Conservation (phyloP, 2,329 filamentous ascomycete species). For the Neonectria magnoliae region DNA sequence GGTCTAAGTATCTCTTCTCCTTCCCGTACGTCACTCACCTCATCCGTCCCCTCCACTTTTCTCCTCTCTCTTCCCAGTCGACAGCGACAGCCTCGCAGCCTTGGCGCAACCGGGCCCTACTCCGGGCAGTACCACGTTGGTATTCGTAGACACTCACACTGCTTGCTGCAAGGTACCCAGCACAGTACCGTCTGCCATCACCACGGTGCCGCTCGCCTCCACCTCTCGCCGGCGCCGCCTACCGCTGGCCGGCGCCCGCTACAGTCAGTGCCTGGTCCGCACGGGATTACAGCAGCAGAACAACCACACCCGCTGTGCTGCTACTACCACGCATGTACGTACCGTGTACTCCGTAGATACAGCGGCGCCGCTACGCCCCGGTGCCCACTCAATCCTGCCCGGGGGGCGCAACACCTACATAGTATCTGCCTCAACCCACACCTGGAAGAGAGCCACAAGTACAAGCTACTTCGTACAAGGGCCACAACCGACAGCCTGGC, state of each 20-base stretch:
- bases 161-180: not conserved
- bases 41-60: not conserved
- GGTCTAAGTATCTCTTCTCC: not conserved
- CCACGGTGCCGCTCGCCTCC: constrained; percentile 24
- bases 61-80: not conserved
- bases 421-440: constrained; percentile 10
- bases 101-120: not conserved
- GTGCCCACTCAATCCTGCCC: constrained; percentile 18
- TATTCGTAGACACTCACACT: not conserved
- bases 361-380: constrained; percentile 23
- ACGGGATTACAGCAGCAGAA: constrained; percentile 9
- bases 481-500: constrained; percentile 22
- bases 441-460: too few species aligned
- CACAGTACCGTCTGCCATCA: not conserved
- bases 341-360: not conserved
- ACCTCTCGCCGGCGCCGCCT: constrained; percentile 25
- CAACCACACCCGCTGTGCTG: constrained; percentile 10
- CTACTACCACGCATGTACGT: not conserved
- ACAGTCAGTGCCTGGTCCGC: constrained; percentile 8
- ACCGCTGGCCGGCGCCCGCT: constrained; percentile 24
- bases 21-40: not conserved
- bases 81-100: not conserved
- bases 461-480: not conserved
- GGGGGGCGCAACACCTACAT: not conserved
- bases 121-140: not conserved